phyloP scores from a whole-genome alignment of 129 eudicot species.

The Artemisia tridentata region DNA sequence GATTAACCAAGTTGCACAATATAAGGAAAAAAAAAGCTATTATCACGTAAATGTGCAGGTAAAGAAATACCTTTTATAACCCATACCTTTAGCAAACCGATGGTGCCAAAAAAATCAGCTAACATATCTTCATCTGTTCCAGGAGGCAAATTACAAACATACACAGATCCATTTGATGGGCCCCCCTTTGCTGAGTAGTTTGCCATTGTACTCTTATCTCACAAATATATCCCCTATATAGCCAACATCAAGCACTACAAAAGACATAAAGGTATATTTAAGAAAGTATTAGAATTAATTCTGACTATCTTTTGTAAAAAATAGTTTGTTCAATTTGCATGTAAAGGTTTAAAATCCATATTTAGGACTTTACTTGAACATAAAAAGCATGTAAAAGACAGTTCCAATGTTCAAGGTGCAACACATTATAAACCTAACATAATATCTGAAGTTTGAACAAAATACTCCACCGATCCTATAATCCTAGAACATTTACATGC shows the following conservation, averaged over 20 bases:
- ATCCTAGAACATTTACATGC: too few relatives aligned
- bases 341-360: neutral
- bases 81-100: conserved; percentile 96
- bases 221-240: conserved; percentile 31
- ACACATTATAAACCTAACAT: neutral
- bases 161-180: conserved; percentile 78
- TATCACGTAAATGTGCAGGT: conserved; percentile 3
- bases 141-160: conserved; percentile 87
- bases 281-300: neutral
- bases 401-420: neutral
- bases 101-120: conserved; percentile 84
- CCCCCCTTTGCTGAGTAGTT: conserved; percentile 58
- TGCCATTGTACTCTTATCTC: conserved; percentile 72
- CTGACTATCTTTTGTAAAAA: neutral
- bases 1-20: neutral
- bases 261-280: neutral
- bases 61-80: conserved; percentile 32
- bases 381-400: neutral
- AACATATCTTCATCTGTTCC: conserved; percentile 93
- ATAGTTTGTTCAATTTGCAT: conserved; percentile 3
- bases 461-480: neutral
- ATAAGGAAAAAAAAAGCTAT: neutral
- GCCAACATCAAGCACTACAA: conserved; percentile 33
- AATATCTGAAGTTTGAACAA: too few relatives aligned
- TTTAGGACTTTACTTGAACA: conserved; percentile 7